Conservation (phyloP, 768 basidiomycete genomes). For the Boletus pseudo-olivaceus region DNA sequence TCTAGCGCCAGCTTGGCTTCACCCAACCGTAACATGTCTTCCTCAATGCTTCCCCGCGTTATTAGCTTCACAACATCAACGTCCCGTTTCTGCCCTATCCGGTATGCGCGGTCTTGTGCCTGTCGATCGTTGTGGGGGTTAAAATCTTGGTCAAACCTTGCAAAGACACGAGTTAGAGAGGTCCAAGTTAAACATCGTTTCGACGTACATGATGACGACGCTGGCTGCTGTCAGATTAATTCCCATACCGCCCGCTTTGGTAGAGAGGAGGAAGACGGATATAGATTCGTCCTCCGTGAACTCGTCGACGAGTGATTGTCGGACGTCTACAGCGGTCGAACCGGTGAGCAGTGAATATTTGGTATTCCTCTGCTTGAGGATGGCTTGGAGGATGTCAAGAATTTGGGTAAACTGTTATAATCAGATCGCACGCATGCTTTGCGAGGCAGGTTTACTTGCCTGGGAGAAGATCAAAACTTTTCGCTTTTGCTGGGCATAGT, state of each 20-base stretch:
- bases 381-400: constrained; percentile 84
- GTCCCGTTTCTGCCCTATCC: constrained; percentile 91
- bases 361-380: constrained; percentile 68
- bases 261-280: constrained; percentile 85
- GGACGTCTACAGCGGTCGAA: constrained; percentile 87
- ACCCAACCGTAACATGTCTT: constrained; percentile 90
- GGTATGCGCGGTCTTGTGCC: constrained; percentile 95
- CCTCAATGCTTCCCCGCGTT: constrained; percentile 88
- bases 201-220: constrained; percentile 82
- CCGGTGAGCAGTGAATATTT: constrained; percentile 87
- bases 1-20: constrained; percentile 89
- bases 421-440: neutral
- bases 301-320: constrained; percentile 92
- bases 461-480: constrained; percentile 94
- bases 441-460: constrained; percentile 42
- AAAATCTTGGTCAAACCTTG: constrained; percentile 95
- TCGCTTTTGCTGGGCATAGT: constrained; percentile 64
- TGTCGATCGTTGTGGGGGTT: constrained; percentile 98
- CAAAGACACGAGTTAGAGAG: constrained; percentile 4
- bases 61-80: constrained; percentile 96
- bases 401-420: constrained; percentile 83
- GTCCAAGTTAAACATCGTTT: neutral
- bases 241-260: constrained; percentile 93
- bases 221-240: constrained; percentile 96
- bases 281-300: constrained; percentile 85